These are phyloP conservation scores for Chrysochromulina tobinii DNA, from an alignment of 78 protist genomes.

Conservation along the genomic window DNA sequence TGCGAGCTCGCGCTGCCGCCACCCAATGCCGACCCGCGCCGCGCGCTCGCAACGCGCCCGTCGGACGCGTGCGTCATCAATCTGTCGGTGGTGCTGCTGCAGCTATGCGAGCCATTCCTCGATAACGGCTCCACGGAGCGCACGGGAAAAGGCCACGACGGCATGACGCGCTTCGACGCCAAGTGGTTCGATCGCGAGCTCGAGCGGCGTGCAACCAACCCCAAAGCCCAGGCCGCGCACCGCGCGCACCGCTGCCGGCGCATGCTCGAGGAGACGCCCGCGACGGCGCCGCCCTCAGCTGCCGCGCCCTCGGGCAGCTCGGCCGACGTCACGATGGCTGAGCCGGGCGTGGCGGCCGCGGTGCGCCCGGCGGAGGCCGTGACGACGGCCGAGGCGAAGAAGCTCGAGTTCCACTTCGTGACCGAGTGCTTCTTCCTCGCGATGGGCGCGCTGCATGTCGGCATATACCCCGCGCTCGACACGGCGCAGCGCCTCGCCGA, in stretches of 20 bases:
- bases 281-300: too few species aligned
- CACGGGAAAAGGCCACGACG: conserved; percentile 2
- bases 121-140: not conserved
- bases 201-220: not conserved
- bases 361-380: too few species aligned
- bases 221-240: too few species aligned
- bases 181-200: not conserved
- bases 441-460: not conserved
- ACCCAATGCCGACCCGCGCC: not conserved
- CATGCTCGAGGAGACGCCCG: not conserved
- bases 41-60: not conserved
- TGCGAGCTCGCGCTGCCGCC: not conserved
- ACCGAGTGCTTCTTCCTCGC: not conserved
- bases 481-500: not conserved
- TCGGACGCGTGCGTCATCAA: not conserved
- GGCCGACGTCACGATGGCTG: too few species aligned
- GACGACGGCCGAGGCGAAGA: too few species aligned
- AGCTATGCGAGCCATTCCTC: not conserved
- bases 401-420: not conserved
- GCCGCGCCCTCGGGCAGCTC: too few species aligned
- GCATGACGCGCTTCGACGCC: not conserved
- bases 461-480: not conserved
- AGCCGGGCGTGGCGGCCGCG: too few species aligned
- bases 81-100: not conserved
- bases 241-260: too few species aligned